Base-by-base conservation (phyloP, 441 rosid species). In the Heliophila coronopifolia region DNA sequence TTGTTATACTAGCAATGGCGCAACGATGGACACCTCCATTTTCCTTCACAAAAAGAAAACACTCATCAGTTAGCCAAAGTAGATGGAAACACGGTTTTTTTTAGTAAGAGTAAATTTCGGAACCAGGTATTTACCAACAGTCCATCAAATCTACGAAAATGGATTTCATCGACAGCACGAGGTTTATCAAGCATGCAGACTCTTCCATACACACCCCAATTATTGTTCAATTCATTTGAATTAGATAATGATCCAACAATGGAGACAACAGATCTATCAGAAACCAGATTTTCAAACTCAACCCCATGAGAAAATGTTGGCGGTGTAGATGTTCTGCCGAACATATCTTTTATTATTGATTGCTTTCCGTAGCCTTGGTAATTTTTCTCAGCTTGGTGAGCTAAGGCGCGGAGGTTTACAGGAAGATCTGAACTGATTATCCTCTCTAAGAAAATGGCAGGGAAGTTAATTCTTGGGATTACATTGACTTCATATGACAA, bases 11-110 rank as follows among this genome's bases (percentile, higher is more conserved):
- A 52, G 94, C 98, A 57, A 81, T 52, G 59, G 84, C 98, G 40
- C 96, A 79, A 28, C 95, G 94, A 62, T 92, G 98, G 65, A 80
- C 95, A 45, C 95, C 96, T 51, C 96, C 95, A 77, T 87, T 76
- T 77, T 92, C 98, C 98, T 92, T 57, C 77, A 80, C 50, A 10
- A 19, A 56, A 80, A 66, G 52, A 48, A 58, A 71, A 19, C 49
- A 17, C 54, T 50, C 42, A 38, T 28, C 38, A 30, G 40, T 40
- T n/a, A 62, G 68, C 36, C 67, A 63, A 26, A 51, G 34, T 53
- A 35, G 30, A 70, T 54, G 58, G 50, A 57, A 41, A 46, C n/a
- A 16, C 23, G 37, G 44, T 25, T 35, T 25, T 24, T 16, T 2
- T 37, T 24, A 33, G 30, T 17, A 5, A 13, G 28, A 68, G 38